Base-by-base conservation (phyloP, 2,329 filamentous ascomycete genomes). In the Chaetomium sp. region DNA sequence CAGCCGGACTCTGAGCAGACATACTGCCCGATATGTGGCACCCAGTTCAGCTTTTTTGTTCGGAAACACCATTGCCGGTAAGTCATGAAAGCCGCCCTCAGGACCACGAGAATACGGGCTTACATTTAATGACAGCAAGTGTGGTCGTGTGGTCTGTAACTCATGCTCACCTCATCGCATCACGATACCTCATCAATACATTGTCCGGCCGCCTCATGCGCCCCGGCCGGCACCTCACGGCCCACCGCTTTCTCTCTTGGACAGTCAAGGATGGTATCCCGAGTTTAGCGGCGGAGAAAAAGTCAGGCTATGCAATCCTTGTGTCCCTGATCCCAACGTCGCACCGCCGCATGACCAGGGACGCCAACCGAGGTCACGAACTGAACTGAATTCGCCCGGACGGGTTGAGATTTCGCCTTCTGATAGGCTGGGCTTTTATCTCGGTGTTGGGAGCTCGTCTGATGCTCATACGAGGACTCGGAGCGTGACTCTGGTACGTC, bases 141-240 rank as follows among this genome's bases (percentile, higher is more conserved):
- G 92, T 68, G 92, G 92, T 46, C 79, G 91, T 59, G 91, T 97
- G 7, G 92, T 97, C 32, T 97, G 92, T 71, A 85, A 86, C 56
- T 79, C 84, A 19, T 97, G 92, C 73, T 96, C 92, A 2, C 92
- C 92, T 3, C 92, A 97, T 70, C 84, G 91, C 59, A 97, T 97
- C 67, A 95, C 89, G 3, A 96, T 97, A 60, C 92, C 92, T 1
- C 82, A 91, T 61, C 89, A 94, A 67, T 97, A 89, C 69, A 96
- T 97, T 61, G 91, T 96, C 33, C 86, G 87, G 48, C 88, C 89
- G 3, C 87, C 88, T 1, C 77, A 73, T 6, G 65, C 70, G 44
- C 64, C 65, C 4, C 61, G 60, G 4, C 59, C 65, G 37, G 59
- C 63, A 9, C 69, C 55, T 59, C 69, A 40, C 75, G 79, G 56